Conservation (phyloP, 2,329 filamentous ascomycete species). For the Aspergillus unguis region DNA sequence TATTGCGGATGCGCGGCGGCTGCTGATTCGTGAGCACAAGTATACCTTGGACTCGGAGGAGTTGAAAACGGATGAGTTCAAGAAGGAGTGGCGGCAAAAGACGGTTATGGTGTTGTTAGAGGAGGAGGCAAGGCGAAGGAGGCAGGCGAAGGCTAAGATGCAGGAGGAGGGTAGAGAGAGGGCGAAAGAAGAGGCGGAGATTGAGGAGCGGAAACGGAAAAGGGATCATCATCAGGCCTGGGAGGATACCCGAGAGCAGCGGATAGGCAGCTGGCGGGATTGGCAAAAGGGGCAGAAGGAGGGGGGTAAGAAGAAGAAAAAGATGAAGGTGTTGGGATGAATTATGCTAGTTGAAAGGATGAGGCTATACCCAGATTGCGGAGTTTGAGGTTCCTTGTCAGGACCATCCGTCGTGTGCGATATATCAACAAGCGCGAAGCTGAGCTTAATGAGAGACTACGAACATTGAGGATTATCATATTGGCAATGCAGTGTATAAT, state of each 20-base stretch:
- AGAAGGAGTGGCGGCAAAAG: conserved; percentile 84
- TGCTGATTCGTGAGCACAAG: conserved; percentile 90
- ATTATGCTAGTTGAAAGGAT: neutral
- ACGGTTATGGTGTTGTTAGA: conserved; percentile 85
- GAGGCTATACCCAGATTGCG: too few species aligned
- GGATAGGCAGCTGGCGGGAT: conserved; percentile 90
- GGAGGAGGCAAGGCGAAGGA: conserved; percentile 77
- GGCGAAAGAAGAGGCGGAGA: conserved; percentile 78
- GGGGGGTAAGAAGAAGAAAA: conserved; percentile 60
- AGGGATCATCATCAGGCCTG: conserved; percentile 91
- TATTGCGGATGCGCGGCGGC: conserved; percentile 91
- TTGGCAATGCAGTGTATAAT: too few species aligned
- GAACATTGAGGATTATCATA: too few species aligned
- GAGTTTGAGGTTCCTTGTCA: too few species aligned
- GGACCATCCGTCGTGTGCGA: too few species aligned
- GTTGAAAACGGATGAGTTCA: conserved; percentile 74
- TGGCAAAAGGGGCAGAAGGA: conserved; percentile 72
- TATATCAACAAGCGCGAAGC: too few species aligned
- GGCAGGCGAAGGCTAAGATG: conserved; percentile 90
- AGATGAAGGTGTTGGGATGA: conserved; percentile 49
- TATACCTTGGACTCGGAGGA: conserved; percentile 87
- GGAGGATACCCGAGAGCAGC: conserved; percentile 86
- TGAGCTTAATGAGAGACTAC: too few species aligned
- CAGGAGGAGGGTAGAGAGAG: conserved; percentile 92
- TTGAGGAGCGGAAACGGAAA: conserved; percentile 76